Evolutionary conservation across 345 rosid genomes (phyloP).

Genomic region (Populus pruinosa): DNA sequence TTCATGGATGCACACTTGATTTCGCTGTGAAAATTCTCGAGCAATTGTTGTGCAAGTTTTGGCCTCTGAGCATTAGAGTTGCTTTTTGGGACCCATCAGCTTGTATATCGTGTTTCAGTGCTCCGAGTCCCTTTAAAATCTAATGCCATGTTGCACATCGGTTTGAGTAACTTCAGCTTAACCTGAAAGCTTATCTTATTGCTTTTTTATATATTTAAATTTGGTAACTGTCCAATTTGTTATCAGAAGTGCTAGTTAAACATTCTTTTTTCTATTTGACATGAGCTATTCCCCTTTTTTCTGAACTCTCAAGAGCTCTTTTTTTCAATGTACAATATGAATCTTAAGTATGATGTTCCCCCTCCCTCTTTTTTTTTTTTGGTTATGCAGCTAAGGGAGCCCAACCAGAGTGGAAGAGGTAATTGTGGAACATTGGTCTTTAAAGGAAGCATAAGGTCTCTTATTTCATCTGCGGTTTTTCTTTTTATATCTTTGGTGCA

Average conservation of each 20-base stretch:
- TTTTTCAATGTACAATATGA: no score
- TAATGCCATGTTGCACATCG: neutral
- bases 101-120: neutral
- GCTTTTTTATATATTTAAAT: neutral
- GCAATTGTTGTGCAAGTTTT: neutral
- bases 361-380: neutral
- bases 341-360: no score
- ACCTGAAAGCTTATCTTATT: neutral
- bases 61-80: neutral
- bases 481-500: conserved; percentile 8
- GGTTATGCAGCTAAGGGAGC: conserved; percentile 55
- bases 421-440: conserved; percentile 9
- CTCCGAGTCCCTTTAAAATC: neutral
- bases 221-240: neutral
- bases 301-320: neutral
- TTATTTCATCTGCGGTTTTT: conserved; percentile 11
- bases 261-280: neutral
- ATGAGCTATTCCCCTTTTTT: neutral
- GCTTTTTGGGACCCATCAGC: neutral
- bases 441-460: conserved; percentile 8
- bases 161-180: neutral
- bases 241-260: neutral
- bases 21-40: neutral
- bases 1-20: neutral
- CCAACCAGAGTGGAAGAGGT: conserved; percentile 61